Evolutionary conservation across 257 asterid genomes (phyloP).

Genomic region (Forsythia viridissima): DNA sequence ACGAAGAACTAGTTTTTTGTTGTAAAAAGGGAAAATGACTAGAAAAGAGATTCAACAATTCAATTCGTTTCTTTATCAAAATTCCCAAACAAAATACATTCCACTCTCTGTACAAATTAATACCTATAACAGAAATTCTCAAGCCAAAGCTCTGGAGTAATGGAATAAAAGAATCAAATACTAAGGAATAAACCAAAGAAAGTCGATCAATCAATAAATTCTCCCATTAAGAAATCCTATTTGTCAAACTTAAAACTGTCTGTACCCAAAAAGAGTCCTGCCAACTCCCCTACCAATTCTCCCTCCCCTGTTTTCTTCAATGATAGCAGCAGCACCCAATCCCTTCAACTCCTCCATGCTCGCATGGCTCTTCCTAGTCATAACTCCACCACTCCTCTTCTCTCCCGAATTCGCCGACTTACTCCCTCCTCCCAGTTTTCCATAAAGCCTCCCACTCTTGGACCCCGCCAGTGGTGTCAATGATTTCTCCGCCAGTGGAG

Average conservation of each 20-base stretch:
- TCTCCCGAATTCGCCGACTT: conserved; percentile 74
- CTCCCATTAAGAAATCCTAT: neutral
- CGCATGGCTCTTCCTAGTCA: conserved; percentile 83
- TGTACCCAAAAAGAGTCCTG: conserved; percentile 51
- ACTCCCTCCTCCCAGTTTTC: conserved; percentile 62
- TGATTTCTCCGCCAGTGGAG: conserved; percentile 56
- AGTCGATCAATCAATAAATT: neutral
- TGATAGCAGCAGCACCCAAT: conserved; percentile 48
- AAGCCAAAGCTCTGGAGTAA: neutral
- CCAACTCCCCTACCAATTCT: conserved; percentile 26
- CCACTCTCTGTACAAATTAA: neutral
- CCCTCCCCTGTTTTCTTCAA: conserved; percentile 48
- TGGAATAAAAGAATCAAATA: neutral
- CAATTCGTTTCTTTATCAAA: neutral
- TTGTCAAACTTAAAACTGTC: conserved; percentile 42
- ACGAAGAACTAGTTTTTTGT: neutral
- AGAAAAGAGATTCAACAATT: neutral
- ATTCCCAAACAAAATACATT: neutral
- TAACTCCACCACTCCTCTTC: conserved; percentile 66
- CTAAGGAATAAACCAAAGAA: neutral
- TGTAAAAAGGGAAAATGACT: neutral
- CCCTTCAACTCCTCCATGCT: conserved; percentile 71
- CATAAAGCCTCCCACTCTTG: conserved; percentile 55
- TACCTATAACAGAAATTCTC: neutral
- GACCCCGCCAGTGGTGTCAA: conserved; percentile 50